phyloP scores from a whole-genome alignment of 306 rosid species.

The Cicer chorassanicum region DNA sequence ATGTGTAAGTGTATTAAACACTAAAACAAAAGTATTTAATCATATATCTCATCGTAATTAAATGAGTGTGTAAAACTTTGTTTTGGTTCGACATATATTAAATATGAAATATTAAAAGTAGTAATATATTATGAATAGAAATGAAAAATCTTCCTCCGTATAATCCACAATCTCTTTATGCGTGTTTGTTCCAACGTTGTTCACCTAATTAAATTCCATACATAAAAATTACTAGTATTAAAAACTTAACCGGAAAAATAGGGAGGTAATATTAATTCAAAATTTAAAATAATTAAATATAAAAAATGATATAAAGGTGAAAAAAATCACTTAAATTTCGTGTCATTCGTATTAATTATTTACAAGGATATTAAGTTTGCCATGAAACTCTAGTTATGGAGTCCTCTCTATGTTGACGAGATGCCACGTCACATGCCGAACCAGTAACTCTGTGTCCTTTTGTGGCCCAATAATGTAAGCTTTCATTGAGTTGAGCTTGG shows the following conservation, averaged over 20 bases:
- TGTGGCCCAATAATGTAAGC: conserved; percentile 35
- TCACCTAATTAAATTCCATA: neutral
- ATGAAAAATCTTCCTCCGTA: conserved; percentile 43
- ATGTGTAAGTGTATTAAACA: neutral
- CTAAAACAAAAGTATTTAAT: neutral
- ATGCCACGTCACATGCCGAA: conserved; percentile 43
- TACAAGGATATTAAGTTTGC: conserved; percentile 53
- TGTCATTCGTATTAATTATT: neutral
- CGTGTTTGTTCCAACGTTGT: conserved; percentile 43
- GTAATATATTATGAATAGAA: neutral
- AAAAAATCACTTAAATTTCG: neutral
- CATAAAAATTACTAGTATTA: neutral
- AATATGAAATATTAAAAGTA: too few relatives aligned
- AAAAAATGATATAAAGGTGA: too few relatives aligned
- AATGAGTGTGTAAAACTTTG: too few relatives aligned
- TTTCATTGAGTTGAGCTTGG: conserved; percentile 38
- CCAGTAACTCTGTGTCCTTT: conserved; percentile 48
- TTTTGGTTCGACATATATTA: too few relatives aligned
- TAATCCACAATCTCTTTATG: neutral
- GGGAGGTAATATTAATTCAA: too few relatives aligned
- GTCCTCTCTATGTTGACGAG: conserved; percentile 37
- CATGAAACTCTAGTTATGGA: conserved; percentile 45
- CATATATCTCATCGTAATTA: too few relatives aligned
- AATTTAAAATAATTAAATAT: neutral
- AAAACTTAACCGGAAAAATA: too few relatives aligned